A percentile compares a stretch with the other conserved stretches of the same genome.
These are phyloP conservation scores for Ophiorrhiza pumila DNA, from an alignment of 257 asterid species.

Conservation along the genomic window DNA sequence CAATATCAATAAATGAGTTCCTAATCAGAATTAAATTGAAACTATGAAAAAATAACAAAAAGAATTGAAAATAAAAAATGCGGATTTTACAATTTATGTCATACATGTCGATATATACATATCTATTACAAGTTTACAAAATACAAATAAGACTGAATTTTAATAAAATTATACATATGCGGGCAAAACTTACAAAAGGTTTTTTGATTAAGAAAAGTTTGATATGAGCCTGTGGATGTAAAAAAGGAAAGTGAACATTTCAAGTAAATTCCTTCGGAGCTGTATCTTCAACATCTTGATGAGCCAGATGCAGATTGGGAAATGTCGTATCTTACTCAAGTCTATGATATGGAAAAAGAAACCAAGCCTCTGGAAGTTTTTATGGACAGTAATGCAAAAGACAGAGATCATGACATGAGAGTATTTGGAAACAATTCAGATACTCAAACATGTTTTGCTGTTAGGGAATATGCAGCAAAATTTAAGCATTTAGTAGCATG, in stretches of 20 bases:
- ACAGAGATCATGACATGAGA: conserved; percentile 11
- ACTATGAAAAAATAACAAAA: too few species aligned
- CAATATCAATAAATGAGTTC: too few species aligned
- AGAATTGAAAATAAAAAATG: too few species aligned
- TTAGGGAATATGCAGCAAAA: conserved; percentile 2
- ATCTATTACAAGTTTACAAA: too few species aligned
- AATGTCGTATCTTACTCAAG: neutral
- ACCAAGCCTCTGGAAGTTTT: conserved; percentile 27
- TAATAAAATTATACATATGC: too few species aligned
- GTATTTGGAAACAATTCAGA: conserved; percentile 3
- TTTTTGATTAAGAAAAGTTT: too few species aligned
- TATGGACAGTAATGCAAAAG: conserved; percentile 18
- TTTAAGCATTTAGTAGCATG: neutral
- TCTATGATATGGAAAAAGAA: conserved; percentile 13
- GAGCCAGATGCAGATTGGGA: conserved; percentile 21
- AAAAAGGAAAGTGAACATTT: neutral
- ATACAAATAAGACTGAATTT: too few species aligned
- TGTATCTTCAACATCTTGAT: conserved; percentile 16
- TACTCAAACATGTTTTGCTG: neutral
- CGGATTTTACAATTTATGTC: too few species aligned
- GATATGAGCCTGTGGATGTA: conserved; percentile 10
- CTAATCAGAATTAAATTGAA: too few species aligned
- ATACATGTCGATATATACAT: too few species aligned
- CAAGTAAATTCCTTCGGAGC: conserved; percentile 10
- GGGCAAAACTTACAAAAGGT: too few species aligned